Percentiles rank a stretch among this genome's conserved stretches.
These are phyloP conservation scores for Dioszegia crocea DNA, from an alignment of 768 basidiomycete species.

Conservation along the genomic window DNA sequence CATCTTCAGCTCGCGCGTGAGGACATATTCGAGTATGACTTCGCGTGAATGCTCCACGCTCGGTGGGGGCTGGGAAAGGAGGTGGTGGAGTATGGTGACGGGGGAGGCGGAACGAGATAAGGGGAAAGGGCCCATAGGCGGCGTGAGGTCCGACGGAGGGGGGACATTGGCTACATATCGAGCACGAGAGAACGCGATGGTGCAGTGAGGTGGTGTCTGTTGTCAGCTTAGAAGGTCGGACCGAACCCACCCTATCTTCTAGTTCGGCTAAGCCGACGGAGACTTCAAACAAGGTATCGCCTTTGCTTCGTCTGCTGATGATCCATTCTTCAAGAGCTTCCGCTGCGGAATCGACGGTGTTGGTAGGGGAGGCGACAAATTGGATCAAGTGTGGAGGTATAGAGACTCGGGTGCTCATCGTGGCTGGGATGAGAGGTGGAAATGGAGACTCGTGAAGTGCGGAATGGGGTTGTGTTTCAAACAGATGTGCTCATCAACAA, in stretches of 20 bases:
- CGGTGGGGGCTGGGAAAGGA: slow-evolving; percentile 36
- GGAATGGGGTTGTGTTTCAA: no score
- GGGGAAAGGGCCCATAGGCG: slow-evolving; percentile 39
- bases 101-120: slow-evolving; percentile 36
- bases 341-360: slow-evolving; percentile 28
- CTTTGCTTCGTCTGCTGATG: slow-evolving; percentile 31
- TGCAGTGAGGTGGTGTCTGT: slow-evolving; percentile 31
- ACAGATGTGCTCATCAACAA: no score
- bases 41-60: slow-evolving; percentile 43
- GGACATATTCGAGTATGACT: slow-evolving; percentile 45
- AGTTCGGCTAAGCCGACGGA: slow-evolving; percentile 44
- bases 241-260: slow-evolving; percentile 32
- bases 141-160: slow-evolving; percentile 45
- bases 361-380: slow-evolving; percentile 4
- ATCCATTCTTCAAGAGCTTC: slow-evolving; percentile 49
- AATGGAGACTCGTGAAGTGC: no score
- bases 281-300: slow-evolving; percentile 44
- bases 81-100: slow-evolving; percentile 37
- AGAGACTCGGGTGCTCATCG: slow-evolving; percentile 3
- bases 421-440: not conserved
- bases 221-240: not conserved
- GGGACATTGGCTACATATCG: slow-evolving; percentile 44
- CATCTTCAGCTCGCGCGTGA: slow-evolving; percentile 33
- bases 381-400: slow-evolving; percentile 12
- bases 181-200: slow-evolving; percentile 36